Percentiles rank a stretch among this genome's conserved stretches.
Evolutionary conservation across 225 moss, liverwort and hornwort genomes (phyloP).

Genomic region (Pseudoscleropodium purum): DNA sequence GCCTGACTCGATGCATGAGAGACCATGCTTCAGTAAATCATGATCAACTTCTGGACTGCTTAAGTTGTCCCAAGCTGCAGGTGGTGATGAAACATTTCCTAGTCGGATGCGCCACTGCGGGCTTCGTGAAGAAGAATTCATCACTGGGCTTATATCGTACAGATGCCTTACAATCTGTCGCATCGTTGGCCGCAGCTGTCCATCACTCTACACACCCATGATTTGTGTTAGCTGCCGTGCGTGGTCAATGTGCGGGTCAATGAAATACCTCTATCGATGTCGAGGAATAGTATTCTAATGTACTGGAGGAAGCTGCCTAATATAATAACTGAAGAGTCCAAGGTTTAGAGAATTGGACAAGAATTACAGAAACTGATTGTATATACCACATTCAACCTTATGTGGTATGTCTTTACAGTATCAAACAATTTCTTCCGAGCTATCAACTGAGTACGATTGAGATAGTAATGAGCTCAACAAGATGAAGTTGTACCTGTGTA

Average conservation of each 20-base stretch:
- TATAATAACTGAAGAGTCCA: not conserved
- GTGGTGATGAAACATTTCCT: not conserved
- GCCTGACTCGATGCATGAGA: not conserved
- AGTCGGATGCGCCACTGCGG: not conserved
- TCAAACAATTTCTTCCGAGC: not conserved
- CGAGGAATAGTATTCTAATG: not conserved
- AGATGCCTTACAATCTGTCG: slow-evolving; percentile 29
- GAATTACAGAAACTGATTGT: not conserved
- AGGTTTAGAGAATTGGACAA: not conserved
- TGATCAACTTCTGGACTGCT: not conserved
- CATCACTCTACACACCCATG: slow-evolving; percentile 8
- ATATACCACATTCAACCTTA: not conserved
- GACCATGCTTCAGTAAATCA: not conserved
- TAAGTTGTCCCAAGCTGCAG: not conserved
- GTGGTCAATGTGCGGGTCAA: not conserved
- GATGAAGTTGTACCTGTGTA: slow-evolving; percentile 20
- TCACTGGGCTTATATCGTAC: slow-evolving; percentile 3
- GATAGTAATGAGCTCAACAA: not conserved
- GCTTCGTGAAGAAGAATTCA: not conserved
- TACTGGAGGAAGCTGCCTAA: not conserved
- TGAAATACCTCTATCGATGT: not conserved
- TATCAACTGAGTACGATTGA: not conserved
- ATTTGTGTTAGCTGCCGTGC: not conserved
- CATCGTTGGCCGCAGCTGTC: slow-evolving; percentile 44
- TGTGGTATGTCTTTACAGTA: not conserved